Evolutionary conservation across 176 grass and related monocot species (phyloP).

Genomic region (Rhynchospora pubera): DNA sequence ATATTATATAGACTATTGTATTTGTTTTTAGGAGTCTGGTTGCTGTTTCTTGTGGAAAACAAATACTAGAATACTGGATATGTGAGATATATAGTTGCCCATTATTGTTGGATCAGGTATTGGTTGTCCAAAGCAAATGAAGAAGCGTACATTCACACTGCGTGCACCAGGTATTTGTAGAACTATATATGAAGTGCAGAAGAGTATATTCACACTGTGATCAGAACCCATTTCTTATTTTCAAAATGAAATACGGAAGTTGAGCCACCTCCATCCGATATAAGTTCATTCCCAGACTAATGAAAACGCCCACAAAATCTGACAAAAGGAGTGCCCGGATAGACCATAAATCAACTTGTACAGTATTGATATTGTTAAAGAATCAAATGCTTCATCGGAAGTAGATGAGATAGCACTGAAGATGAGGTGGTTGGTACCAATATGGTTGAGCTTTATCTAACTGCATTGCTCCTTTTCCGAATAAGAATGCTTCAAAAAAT

Average conservation of each 20-base stretch:
- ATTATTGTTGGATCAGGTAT: neutral
- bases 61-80: slow-evolving; percentile 18
- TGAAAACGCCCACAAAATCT: neutral
- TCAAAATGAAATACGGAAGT: too few relatives aligned
- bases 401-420: neutral
- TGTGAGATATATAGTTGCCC: neutral
- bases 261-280: too few relatives aligned
- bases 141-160: neutral
- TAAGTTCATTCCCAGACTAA: too few relatives aligned
- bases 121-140: neutral
- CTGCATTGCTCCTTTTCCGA: neutral
- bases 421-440: neutral
- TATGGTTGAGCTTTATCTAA: slow-evolving; percentile 4
- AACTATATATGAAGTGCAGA: neutral
- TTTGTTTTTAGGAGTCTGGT: slow-evolving; percentile 4
- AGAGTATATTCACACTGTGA: too few relatives aligned
- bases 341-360: neutral
- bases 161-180: neutral
- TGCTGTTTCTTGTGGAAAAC: slow-evolving; percentile 13
- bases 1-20: slow-evolving; percentile 16
- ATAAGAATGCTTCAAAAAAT: neutral
- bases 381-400: neutral
- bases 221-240: too few relatives aligned
- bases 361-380: neutral
- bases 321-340: neutral